Evolutionary conservation across 345 rosid species (phyloP), one percentile per base, ranked within the genome.

Genomic region (Ricinus communis): DNA sequence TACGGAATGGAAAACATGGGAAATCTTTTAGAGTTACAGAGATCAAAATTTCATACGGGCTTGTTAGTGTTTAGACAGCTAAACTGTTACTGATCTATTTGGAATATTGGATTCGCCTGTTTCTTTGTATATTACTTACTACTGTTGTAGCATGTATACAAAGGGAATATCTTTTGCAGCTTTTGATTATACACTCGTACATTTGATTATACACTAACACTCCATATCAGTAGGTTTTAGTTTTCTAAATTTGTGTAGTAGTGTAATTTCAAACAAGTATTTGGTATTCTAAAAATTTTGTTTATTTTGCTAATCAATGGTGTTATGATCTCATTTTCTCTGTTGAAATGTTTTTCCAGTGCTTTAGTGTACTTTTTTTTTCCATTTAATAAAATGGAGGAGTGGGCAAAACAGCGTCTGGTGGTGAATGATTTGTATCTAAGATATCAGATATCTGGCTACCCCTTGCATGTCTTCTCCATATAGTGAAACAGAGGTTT

Each of bases 341-440:
- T 43, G 11, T 43, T 43, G 47, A 43, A 43, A 43, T 8, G 14
- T 8, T 56, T 12, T 56, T 27, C n/a, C 16, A 11, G 40, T 0
- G 6, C 6, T 33, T 33, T 33, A 1, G 16, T 33, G 15, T 43
- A 16, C 53, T 4, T 40, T 24, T 22, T 21, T 69, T 30, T 65
- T 22, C 61, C n/a, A 41, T 40, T 19, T 8, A 10, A 49, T 30
- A 66, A 31, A 55, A 72, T 73, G 82, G 89, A 67, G 84, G 54
- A 53, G 79, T 49, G 78, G 87, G 82, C 28, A 60, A 72, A 66
- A 59, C 63, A 80, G 83, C 62, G 18, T 79, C 85, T 79, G 85
- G 60, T 72, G 27, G 50, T 53, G 62, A 56, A 54, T 53, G 71
- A 56, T 59, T 63, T 66, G 28, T 12, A 18, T 75, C 59, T 53